A percentile compares a stretch with the other conserved stretches of the same genome.
phyloP scores from a whole-genome alignment of 345 rosid species.

The Bruguiera sexangula region DNA sequence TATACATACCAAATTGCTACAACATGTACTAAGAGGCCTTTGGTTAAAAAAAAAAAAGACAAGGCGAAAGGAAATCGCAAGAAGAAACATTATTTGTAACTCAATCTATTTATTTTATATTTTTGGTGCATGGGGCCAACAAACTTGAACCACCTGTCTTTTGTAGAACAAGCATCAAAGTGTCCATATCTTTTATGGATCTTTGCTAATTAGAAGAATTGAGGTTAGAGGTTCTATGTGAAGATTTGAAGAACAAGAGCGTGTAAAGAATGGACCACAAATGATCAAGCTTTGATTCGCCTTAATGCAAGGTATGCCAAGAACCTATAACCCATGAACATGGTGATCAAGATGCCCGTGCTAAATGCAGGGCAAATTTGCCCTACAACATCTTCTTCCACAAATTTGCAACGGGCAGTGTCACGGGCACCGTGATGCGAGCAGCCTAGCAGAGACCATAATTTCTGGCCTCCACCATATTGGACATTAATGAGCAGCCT shows the following conservation, averaged over 20 bases:
- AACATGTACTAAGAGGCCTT: no score
- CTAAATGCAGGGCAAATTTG: conserved; percentile 52
- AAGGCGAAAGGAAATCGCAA: no score
- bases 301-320: conserved; percentile 72
- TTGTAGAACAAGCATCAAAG: not conserved
- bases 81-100: no score
- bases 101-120: no score
- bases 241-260: not conserved
- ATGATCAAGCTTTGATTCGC: conserved; percentile 38
- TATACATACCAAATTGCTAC: no score
- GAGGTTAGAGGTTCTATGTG: conserved; percentile 7
- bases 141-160: not conserved
- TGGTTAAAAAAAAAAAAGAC: no score
- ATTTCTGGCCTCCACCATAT: conserved; percentile 51
- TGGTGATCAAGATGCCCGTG: conserved; percentile 42
- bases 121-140: no score
- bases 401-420: conserved; percentile 49
- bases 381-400: conserved; percentile 67
- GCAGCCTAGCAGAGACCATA: conserved; percentile 52
- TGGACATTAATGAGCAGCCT: conserved; percentile 59
- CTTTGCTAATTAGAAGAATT: conserved; percentile 1
- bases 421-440: conserved; percentile 2
- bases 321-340: conserved; percentile 78
- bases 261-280: not conserved
- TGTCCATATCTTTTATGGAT: not conserved